These are phyloP conservation scores for Aspergillus unguis DNA, from an alignment of 2,329 filamentous ascomycete species.

Conservation along the genomic window DNA sequence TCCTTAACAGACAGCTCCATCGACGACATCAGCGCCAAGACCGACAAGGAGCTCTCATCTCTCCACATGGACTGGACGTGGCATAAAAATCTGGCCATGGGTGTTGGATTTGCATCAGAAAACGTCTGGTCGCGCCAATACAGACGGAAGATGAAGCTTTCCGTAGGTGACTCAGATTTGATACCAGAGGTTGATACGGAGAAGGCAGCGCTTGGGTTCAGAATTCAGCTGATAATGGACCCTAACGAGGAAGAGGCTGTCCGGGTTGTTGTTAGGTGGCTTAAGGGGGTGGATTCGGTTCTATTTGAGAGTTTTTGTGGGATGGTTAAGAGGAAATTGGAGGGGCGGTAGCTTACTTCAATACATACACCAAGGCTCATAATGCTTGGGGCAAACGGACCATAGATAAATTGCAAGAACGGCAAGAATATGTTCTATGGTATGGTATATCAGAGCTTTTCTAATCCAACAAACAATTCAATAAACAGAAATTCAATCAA, in stretches of 20 bases:
- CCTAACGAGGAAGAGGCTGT: conserved; percentile 41
- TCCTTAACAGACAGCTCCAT: conserved; percentile 27
- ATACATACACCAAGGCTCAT: background rate
- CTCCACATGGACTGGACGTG: conserved; percentile 66
- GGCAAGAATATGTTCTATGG: background rate
- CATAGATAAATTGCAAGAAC: background rate
- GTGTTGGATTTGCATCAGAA: conserved; percentile 58
- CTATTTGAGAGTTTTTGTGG: conserved; percentile 87
- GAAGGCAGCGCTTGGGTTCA: conserved; percentile 56
- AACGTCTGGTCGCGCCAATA: conserved; percentile 79
- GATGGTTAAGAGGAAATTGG: conserved; percentile 62
- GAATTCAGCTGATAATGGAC: conserved; percentile 47
- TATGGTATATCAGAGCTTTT: background rate
- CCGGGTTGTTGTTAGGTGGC: conserved; percentile 61
- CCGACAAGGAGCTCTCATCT: conserved; percentile 50
- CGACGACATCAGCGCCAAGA: conserved; percentile 31
- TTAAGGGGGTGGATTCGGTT: conserved; percentile 68
- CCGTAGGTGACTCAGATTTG: conserved; percentile 16
- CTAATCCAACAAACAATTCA: background rate
- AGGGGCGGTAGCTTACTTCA: conserved; percentile 16
- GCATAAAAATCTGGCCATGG: conserved; percentile 52
- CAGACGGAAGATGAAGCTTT: conserved; percentile 53
- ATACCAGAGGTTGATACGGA: conserved; percentile 35
- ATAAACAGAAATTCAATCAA: background rate
- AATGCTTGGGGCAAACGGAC: background rate